Percentiles rank a stretch among this genome's conserved stretches.
Evolutionary conservation across 2,329 filamentous ascomycete genomes (phyloP).

Genomic region (Aureobasidium uvarum): DNA sequence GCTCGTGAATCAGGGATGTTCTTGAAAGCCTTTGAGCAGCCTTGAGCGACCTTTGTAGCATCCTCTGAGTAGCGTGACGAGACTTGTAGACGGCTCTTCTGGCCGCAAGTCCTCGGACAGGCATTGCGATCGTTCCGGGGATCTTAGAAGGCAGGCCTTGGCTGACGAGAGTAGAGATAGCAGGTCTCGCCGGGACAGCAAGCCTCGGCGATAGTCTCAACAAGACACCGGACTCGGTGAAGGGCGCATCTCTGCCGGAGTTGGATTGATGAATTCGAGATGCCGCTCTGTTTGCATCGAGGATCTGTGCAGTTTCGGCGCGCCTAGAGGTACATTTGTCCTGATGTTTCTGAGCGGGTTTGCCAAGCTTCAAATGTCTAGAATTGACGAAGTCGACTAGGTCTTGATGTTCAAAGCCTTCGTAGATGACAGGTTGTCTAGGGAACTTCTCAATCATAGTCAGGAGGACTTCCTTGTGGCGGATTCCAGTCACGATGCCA

Average conservation of each 20-base stretch:
- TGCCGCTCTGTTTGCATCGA: not conserved
- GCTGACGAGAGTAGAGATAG: not conserved
- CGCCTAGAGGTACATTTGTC: not conserved
- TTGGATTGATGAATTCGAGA: not conserved
- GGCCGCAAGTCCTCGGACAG: not conserved
- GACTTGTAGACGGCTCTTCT: not conserved
- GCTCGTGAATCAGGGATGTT: not conserved
- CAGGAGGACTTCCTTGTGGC: not conserved
- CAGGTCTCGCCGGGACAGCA: not conserved
- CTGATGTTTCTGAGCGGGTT: not conserved
- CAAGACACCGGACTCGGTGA: not conserved
- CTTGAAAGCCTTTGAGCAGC: not conserved
- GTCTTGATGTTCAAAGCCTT: not conserved
- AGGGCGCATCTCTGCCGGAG: not conserved
- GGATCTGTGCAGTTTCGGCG: not conserved
- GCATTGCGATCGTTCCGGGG: not conserved
- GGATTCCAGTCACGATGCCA: not conserved
- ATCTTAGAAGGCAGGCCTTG: not conserved
- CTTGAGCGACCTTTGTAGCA: not conserved
- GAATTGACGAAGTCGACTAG: not conserved
- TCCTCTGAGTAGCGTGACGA: not conserved
- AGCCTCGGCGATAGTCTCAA: not conserved
- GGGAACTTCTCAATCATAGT: not conserved
- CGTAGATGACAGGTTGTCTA: conserved; percentile 5
- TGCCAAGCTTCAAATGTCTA: not conserved